Conservation (phyloP, 2,329 filamentous ascomycete genomes). For the Exophiala calicioides region DNA sequence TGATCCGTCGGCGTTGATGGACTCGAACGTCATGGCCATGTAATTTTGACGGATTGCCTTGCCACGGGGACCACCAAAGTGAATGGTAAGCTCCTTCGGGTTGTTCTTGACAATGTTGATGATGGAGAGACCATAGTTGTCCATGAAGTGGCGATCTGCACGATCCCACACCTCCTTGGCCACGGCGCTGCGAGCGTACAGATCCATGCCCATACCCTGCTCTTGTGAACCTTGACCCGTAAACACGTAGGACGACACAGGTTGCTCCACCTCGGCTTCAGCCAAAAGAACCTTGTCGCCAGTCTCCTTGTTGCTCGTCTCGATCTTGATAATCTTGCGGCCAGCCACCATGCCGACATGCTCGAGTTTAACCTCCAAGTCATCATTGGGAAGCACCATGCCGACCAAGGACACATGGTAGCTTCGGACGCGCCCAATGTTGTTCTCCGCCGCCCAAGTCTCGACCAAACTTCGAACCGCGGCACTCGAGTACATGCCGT, state of each 20-base stretch:
- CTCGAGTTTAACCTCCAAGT: slow-evolving; percentile 90
- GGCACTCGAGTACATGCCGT: slow-evolving; percentile 99
- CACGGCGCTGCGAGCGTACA: slow-evolving; percentile 89
- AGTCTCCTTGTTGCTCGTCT: slow-evolving; percentile 90
- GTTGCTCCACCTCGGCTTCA: slow-evolving; percentile 97
- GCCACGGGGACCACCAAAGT: slow-evolving; percentile 94
- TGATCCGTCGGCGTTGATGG: slow-evolving; percentile 84
- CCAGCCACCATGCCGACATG: slow-evolving; percentile 97
- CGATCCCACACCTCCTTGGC: slow-evolving; percentile 98
- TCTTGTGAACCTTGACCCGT: slow-evolving; percentile 98
- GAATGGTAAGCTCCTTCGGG: slow-evolving; percentile 95
- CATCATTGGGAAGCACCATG: slow-evolving; percentile 97
- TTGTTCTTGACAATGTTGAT: slow-evolving; percentile 99
- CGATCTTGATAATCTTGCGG: slow-evolving; percentile 99
- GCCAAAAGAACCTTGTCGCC: slow-evolving; percentile 95
- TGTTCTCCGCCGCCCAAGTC: slow-evolving; percentile 99
- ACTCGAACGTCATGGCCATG: slow-evolving; percentile 99
- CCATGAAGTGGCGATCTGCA: slow-evolving; percentile 95
- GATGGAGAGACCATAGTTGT: slow-evolving; percentile 98
- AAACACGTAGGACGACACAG: slow-evolving; percentile 94
- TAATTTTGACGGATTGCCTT: slow-evolving; percentile 99
- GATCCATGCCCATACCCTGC: slow-evolving; percentile 99
- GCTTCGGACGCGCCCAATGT: slow-evolving; percentile 92
- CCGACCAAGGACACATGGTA: slow-evolving; percentile 97
- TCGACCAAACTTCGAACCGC: slow-evolving; percentile 94